Percentiles rank a stretch among this genome's conserved stretches.
Evolutionary conservation across 768 basidiomycete species (phyloP).

Genomic region (Floccularia luteovirens): DNA sequence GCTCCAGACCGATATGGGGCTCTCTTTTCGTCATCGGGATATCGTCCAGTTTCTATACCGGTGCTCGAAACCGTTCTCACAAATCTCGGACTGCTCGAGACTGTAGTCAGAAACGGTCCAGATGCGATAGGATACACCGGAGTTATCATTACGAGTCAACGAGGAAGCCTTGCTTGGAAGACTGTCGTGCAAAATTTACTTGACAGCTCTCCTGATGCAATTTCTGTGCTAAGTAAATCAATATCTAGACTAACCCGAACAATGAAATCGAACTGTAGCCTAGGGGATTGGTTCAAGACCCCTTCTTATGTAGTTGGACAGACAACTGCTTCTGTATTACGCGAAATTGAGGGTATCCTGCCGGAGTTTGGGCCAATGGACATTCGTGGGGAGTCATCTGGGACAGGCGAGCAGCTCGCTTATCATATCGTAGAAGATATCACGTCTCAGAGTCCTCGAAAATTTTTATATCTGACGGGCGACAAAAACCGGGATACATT

Average conservation of each 20-base stretch:
- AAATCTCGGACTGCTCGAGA: slow-evolving; percentile 37
- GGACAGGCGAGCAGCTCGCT: slow-evolving; percentile 63
- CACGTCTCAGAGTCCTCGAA: slow-evolving; percentile 10
- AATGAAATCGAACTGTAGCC: not conserved
- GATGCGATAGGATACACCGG: slow-evolving; percentile 29
- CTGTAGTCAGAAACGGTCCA: slow-evolving; percentile 33
- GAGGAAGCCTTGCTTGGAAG: slow-evolving; percentile 70
- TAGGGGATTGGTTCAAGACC: slow-evolving; percentile 41
- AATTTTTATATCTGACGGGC: slow-evolving; percentile 71
- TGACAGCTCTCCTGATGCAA: not conserved
- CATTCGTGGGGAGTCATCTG: slow-evolving; percentile 43
- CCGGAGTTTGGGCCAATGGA: slow-evolving; percentile 8
- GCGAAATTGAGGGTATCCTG: slow-evolving; percentile 16
- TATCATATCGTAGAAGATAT: slow-evolving; percentile 45
- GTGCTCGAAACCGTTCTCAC: slow-evolving; percentile 62
- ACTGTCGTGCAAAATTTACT: slow-evolving; percentile 21
- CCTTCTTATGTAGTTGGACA: slow-evolving; percentile 81
- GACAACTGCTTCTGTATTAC: slow-evolving; percentile 46
- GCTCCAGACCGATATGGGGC: slow-evolving; percentile 54
- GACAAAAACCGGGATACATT: slow-evolving; percentile 82
- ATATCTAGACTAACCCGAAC: not conserved
- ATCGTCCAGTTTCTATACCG: slow-evolving; percentile 51
- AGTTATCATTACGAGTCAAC: slow-evolving; percentile 73
- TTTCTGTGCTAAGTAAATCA: slow-evolving; percentile 12
- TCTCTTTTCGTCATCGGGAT: slow-evolving; percentile 38